Evolutionary conservation across 2,329 filamentous ascomycete genomes (phyloP).

Genomic region (Periconia macrospinosa): DNA sequence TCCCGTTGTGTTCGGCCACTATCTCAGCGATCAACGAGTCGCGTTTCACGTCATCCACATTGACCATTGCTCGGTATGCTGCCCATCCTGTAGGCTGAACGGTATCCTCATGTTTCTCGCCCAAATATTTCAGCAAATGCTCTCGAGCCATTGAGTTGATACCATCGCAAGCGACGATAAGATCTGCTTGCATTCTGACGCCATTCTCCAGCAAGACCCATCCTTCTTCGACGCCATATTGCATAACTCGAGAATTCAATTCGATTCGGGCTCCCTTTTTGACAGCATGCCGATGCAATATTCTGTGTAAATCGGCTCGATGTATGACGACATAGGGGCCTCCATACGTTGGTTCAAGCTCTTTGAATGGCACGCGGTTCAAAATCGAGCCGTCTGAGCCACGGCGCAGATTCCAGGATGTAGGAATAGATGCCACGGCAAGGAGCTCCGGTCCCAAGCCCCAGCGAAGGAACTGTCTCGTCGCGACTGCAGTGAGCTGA

Average conservation of each 20-base stretch:
- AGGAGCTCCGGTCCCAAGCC: constrained; percentile 32
- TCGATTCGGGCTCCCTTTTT: constrained; percentile 13
- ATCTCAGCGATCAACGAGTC: constrained; percentile 11
- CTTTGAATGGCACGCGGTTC: constrained; percentile 3
- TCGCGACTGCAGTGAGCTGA: constrained; percentile 48
- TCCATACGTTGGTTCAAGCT: constrained; percentile 15
- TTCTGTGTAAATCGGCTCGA: constrained; percentile 16
- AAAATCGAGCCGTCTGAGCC: constrained; percentile 3
- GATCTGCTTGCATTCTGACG: constrained; percentile 8
- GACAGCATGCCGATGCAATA: constrained; percentile 15
- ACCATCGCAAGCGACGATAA: constrained; percentile 17
- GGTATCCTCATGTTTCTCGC: neutral
- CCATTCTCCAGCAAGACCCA: constrained; percentile 11
- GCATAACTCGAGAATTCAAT: constrained; percentile 11
- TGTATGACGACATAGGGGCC: constrained; percentile 19
- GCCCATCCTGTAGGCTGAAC: constrained; percentile 17
- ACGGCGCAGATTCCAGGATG: neutral
- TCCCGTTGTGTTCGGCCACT: constrained; percentile 10
- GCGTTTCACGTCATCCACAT: constrained; percentile 10
- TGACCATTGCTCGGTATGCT: constrained; percentile 15
- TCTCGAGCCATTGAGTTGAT: constrained; percentile 15
- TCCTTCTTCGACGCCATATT: constrained; percentile 18
- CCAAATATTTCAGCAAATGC: constrained; percentile 6
- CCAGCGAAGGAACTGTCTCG: constrained; percentile 48
- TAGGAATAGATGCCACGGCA: neutral